These are phyloP conservation scores for Quercus suber DNA, from an alignment of 306 rosid genomes.

Conservation along the genomic window DNA sequence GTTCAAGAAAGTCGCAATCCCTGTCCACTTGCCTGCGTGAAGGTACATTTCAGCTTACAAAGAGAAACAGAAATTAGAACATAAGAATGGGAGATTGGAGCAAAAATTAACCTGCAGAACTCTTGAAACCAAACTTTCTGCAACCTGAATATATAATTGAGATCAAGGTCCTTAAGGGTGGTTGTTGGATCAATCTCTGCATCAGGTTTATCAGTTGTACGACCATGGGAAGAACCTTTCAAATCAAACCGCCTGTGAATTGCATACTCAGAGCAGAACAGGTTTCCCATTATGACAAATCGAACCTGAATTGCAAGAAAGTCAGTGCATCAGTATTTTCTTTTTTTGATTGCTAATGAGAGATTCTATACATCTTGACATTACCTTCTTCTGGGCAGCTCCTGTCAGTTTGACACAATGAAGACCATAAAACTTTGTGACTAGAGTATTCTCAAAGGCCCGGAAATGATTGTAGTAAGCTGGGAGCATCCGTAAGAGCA, in stretches of 20 bases:
- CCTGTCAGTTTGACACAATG: conserved; percentile 87
- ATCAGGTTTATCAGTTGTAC: conserved; percentile 74
- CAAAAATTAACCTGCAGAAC: conserved; percentile 60
- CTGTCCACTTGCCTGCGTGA: conserved; percentile 83
- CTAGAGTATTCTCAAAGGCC: conserved; percentile 80
- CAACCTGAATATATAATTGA: conserved; percentile 76
- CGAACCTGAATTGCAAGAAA: conserved; percentile 61
- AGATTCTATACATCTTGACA: conserved; percentile 4
- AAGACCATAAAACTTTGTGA: conserved; percentile 85
- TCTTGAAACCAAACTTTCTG: conserved; percentile 84
- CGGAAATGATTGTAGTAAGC: conserved; percentile 90
- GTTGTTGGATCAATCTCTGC: conserved; percentile 76
- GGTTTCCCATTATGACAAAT: conserved; percentile 93
- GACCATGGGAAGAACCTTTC: conserved; percentile 94
- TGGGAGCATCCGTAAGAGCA: conserved; percentile 88
- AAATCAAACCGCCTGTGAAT: conserved; percentile 87
- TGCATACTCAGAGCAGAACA: conserved; percentile 66
- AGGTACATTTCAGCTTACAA: conserved; percentile 5
- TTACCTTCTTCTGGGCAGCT: conserved; percentile 83
- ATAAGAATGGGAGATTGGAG: not conserved
- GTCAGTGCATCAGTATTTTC: not conserved
- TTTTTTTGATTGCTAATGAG: not conserved
- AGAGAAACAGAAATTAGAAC: not conserved
- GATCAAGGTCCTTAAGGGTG: conserved; percentile 92
- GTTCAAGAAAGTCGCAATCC: conserved; percentile 95